Conservation (phyloP, 805 yeast species). For the Saccharomycopsis sp. region DNA sequence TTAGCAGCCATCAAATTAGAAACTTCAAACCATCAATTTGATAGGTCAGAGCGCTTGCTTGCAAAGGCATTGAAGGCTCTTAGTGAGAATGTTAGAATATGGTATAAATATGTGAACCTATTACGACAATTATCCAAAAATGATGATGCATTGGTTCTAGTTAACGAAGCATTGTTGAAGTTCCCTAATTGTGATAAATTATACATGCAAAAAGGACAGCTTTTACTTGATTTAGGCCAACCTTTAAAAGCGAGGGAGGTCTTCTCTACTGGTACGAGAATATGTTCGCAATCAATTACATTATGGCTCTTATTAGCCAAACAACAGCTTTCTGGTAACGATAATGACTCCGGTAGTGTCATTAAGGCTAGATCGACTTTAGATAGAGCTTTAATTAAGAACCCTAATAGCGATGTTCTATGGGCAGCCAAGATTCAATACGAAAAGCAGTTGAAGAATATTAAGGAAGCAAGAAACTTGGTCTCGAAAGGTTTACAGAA, state of each 20-base stretch:
- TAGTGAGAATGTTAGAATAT: slow-evolving; percentile 42
- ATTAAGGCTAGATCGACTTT: slow-evolving; percentile 65
- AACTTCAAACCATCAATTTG: slow-evolving; percentile 33
- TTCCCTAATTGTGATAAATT: slow-evolving; percentile 49
- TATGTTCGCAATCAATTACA: slow-evolving; percentile 35
- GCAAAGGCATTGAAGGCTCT: slow-evolving; percentile 32
- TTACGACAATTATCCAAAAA: slow-evolving; percentile 35
- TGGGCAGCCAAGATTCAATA: slow-evolving; percentile 54
- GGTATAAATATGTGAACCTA: slow-evolving; percentile 54
- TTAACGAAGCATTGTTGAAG: slow-evolving; percentile 40
- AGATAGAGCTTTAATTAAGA: slow-evolving; percentile 56
- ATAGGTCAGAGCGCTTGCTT: slow-evolving; percentile 33
- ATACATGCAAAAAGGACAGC: slow-evolving; percentile 58
- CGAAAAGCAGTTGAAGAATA: slow-evolving; percentile 47
- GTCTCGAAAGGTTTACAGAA: slow-evolving; percentile 52
- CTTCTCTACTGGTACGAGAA: slow-evolving; percentile 42
- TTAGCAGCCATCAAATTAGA: slow-evolving; percentile 68
- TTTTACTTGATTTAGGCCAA: slow-evolving; percentile 30
- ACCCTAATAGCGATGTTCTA: slow-evolving; percentile 43
- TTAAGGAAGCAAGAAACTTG: slow-evolving; percentile 45
- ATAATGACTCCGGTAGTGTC: slow-evolving; percentile 34
- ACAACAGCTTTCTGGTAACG: slow-evolving; percentile 27
- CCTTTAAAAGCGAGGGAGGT: slow-evolving; percentile 40
- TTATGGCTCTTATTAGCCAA: slow-evolving; percentile 53
- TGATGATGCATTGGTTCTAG: slow-evolving; percentile 35